Percentiles rank a stretch among this genome's conserved stretches.
Conservation (phyloP, 2,329 filamentous ascomycete species). For the Teratosphaeria epicoccoides region DNA sequence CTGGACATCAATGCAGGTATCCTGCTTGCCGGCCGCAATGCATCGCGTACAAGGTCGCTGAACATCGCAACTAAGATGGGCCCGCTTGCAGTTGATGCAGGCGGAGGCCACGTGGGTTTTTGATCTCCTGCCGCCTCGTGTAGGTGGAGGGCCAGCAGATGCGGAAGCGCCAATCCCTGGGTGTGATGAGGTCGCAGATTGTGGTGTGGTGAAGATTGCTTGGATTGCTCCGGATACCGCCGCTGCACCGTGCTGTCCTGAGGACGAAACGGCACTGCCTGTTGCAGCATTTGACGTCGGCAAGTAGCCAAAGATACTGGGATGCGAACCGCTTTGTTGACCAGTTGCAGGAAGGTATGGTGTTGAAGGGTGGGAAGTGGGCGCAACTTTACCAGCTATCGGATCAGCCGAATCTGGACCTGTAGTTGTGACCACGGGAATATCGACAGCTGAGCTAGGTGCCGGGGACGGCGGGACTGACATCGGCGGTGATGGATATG, state of each 20-base stretch:
- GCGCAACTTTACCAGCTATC: not conserved
- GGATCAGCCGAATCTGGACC: not conserved
- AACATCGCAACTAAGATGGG: slow-evolving; percentile 58
- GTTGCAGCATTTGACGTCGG: not conserved
- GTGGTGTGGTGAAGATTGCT: not conserved
- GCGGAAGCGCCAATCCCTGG: not conserved
- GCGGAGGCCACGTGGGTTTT: slow-evolving; percentile 70
- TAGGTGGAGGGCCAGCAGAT: not conserved
- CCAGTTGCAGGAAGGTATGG: not conserved
- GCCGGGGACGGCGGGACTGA: slow-evolving; percentile 38
- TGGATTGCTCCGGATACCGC: not conserved
- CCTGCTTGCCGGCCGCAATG: slow-evolving; percentile 63
- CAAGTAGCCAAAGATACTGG: not conserved
- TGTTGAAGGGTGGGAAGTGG: not conserved
- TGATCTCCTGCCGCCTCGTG: slow-evolving; percentile 18
- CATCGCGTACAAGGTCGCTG: slow-evolving; percentile 71
- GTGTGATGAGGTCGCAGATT: not conserved
- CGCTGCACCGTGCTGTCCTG: not conserved
- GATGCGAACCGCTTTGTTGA: not conserved
- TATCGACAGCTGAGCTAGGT: slow-evolving; percentile 4
- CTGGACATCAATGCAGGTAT: slow-evolving; percentile 70
- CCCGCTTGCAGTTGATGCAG: slow-evolving; percentile 76
- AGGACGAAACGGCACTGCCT: slow-evolving; percentile 1
- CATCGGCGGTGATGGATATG: slow-evolving; percentile 42
- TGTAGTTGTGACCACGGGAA: not conserved